Conservation (phyloP, 2,329 filamentous ascomycete genomes). For the Penicillium paneum region DNA sequence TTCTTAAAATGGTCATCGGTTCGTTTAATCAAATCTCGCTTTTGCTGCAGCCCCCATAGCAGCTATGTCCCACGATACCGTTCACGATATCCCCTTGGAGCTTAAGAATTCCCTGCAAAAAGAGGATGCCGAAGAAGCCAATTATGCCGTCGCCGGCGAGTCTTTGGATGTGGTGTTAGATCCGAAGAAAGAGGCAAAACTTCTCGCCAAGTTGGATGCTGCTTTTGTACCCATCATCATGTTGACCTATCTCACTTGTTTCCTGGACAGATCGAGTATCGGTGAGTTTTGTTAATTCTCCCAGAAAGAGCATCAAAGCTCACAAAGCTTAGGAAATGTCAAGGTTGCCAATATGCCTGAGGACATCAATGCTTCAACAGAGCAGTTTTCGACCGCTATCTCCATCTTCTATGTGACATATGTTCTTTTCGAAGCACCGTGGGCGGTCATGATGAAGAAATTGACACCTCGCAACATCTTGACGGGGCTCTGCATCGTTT, state of each 20-base stretch:
- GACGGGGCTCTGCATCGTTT: constrained; percentile 43
- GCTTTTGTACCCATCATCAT: constrained; percentile 54
- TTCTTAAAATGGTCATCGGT: not conserved
- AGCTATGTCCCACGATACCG: constrained; percentile 1
- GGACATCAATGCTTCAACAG: constrained; percentile 42
- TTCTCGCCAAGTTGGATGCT: constrained; percentile 50
- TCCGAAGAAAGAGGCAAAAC: constrained; percentile 44
- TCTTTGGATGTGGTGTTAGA: constrained; percentile 38
- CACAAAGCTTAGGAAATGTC: constrained; percentile 43
- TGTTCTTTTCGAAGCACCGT: constrained; percentile 49
- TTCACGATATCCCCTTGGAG: constrained; percentile 9
- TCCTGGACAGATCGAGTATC: constrained; percentile 56
- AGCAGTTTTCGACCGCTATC: constrained; percentile 49
- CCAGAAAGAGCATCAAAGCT: not conserved
- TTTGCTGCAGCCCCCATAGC: not conserved
- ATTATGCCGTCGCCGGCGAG: constrained; percentile 18
- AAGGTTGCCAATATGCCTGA: constrained; percentile 47
- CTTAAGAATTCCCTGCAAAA: constrained; percentile 16
- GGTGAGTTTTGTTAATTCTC: constrained; percentile 26
- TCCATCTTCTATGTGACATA: constrained; percentile 54
- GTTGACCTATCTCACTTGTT: constrained; percentile 55
- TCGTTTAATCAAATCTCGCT: not conserved
- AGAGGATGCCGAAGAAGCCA: constrained; percentile 3
- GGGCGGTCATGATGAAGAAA: constrained; percentile 50
- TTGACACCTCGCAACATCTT: constrained; percentile 44